Conservation (phyloP, 179 eudicot species). For the Vitellaria paradoxa region DNA sequence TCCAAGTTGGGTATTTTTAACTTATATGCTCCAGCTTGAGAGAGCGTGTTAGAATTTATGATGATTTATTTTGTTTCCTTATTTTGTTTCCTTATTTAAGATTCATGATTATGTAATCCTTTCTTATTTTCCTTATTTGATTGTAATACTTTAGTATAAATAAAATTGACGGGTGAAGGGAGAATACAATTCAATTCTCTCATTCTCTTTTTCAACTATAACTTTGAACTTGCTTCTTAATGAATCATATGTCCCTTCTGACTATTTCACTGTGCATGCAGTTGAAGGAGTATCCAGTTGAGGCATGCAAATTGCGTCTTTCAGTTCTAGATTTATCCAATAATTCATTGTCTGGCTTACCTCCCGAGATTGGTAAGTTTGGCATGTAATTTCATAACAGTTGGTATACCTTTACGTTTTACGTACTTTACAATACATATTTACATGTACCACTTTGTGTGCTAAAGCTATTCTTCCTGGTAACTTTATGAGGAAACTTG, state of each 20-base stretch:
- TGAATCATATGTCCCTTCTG: background rate
- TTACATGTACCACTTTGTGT: background rate
- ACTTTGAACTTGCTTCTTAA: background rate
- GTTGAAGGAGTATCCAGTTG: constrained; percentile 84
- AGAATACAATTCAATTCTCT: no score
- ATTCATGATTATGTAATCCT: no score
- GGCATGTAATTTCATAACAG: constrained; percentile 15
- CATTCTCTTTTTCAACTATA: no score
- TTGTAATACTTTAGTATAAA: no score
- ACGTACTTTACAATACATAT: background rate
- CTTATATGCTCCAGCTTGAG: no score
- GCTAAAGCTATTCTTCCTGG: background rate
- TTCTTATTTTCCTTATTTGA: no score
- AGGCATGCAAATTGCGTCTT: constrained; percentile 77
- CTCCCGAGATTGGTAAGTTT: constrained; percentile 87
- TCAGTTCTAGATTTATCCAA: constrained; percentile 89
- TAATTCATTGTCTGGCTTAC: constrained; percentile 92
- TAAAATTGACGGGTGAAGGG: no score
- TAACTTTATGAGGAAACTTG: background rate
- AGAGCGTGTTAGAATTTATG: no score
- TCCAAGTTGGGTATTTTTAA: no score
- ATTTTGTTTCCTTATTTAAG: no score
- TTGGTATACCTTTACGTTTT: background rate
- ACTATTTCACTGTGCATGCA: constrained; percentile 32
- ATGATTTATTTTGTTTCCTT: no score